Evolutionary conservation across 2,329 filamentous ascomycete genomes (phyloP), one percentile per base, ranked within the genome.

Genomic region (Nigrospora sphaerica): DNA sequence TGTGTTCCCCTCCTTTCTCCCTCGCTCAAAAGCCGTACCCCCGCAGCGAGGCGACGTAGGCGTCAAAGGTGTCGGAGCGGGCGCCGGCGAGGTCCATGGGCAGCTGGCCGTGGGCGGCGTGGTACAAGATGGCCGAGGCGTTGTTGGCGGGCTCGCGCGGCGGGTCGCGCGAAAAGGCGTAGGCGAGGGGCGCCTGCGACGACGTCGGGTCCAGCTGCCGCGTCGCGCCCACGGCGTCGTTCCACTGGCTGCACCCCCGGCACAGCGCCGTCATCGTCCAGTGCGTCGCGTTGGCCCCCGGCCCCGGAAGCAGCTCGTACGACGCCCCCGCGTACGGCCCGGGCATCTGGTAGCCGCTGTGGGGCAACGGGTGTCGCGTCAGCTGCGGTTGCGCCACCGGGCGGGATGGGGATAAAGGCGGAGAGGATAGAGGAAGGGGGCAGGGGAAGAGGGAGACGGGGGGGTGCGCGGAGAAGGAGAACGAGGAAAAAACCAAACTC

Each of bases 181-280:
- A 43, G 17, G 41, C 41, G 31, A 36, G 12, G 31, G 19, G 16
- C 13, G 41, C 31, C 12, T 16, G 16, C 18, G 32, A 13, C 12
- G 31, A 31, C 11, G 16, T 32, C 13, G 41, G 41, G 18, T 35
- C 32, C 14, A 43, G 32, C 7, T 16, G 13, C 13, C 16, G 6
- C 13, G 19, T 11, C 14, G 34, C 17, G 32, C 10, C 41, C 6
- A 32, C 17, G 32, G 17, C 31, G 23, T 41, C 39, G 18, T 16
- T 46, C 62, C 63, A 70, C 1, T 55, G 49, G 47, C 64, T 69
- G 51, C 66, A 66, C 33, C 67, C 68, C 46, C 61, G 58, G 57
- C 65, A 68, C 16, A 69, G 56, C 13, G 60, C 61, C 18, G 58
- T 68, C 46, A 69, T 49, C 2, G 61, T 63, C 67, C 67, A 71